phyloP scores from a whole-genome alignment of 2,329 filamentous ascomycete species.

The Phialocephala subalpina region DNA sequence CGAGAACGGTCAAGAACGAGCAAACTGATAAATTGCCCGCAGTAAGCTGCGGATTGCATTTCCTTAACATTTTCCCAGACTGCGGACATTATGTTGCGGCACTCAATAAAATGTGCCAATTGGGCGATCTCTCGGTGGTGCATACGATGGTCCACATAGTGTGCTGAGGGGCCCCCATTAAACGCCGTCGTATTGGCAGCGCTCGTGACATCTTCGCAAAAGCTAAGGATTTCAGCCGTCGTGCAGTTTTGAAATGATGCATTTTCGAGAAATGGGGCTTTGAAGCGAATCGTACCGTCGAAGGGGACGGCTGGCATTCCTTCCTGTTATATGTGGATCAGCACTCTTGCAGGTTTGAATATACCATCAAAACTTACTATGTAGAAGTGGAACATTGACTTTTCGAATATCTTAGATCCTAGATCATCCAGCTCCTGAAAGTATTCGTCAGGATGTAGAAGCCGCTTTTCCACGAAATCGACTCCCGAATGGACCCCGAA shows the following conservation, averaged over 20 bases:
- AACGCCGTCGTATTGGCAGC: constrained; percentile 7
- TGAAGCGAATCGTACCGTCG: constrained; percentile 15
- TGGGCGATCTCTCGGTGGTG: constrained; percentile 11
- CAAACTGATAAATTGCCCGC: constrained; percentile 22
- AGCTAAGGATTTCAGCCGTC: constrained; percentile 8
- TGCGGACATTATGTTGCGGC: constrained; percentile 24
- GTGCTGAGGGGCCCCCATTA: background rate
- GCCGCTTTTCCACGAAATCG: background rate
- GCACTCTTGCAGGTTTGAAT: background rate
- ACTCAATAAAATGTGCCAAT: constrained; percentile 24
- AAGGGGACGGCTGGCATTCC: constrained; percentile 12
- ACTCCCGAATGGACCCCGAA: background rate
- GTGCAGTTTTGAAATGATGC: constrained; percentile 13
- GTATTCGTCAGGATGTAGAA: constrained; percentile 7
- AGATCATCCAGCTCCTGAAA: constrained; percentile 19
- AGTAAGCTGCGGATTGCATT: constrained; percentile 18
- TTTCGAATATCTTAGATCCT: background rate
- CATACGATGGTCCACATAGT: background rate
- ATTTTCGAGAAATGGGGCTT: constrained; percentile 17
- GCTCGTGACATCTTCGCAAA: constrained; percentile 17
- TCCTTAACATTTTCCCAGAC: constrained; percentile 13
- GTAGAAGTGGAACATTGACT: constrained; percentile 10
- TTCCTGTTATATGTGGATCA: constrained; percentile 5
- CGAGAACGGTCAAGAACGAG: constrained; percentile 19
- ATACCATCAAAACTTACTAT: background rate